phyloP scores from a whole-genome alignment of 768 basidiomycete species.

The Psilocybe tampanensis region DNA sequence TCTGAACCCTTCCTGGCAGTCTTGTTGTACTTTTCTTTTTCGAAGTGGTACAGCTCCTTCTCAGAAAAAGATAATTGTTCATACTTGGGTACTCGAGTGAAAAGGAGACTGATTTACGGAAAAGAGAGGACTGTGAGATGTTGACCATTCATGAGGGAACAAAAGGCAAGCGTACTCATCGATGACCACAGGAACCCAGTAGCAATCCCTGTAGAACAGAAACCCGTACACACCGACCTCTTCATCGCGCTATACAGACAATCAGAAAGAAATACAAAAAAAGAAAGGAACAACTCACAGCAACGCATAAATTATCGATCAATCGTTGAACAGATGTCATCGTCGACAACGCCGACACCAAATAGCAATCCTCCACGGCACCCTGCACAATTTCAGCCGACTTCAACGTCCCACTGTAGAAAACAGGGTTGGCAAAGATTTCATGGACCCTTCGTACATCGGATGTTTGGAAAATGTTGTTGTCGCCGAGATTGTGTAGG shows the following conservation, averaged over 20 bases:
- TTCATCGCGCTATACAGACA: slow-evolving; percentile 42
- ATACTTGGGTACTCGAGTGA: slow-evolving; percentile 51
- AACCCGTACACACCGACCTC: slow-evolving; percentile 60
- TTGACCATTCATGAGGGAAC: background rate
- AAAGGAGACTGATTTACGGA: slow-evolving; percentile 43
- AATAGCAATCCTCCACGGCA: slow-evolving; percentile 54
- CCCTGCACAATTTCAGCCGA: slow-evolving; percentile 53
- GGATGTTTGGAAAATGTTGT: slow-evolving; percentile 19
- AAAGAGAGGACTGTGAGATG: background rate
- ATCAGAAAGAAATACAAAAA: background rate
- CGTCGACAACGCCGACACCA: slow-evolving; percentile 52
- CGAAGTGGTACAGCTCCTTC: slow-evolving; percentile 50
- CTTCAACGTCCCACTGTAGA: slow-evolving; percentile 43
- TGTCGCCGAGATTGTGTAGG: slow-evolving; percentile 31
- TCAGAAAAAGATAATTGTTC: slow-evolving; percentile 45
- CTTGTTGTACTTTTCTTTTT: slow-evolving; percentile 47
- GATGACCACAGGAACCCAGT: slow-evolving; percentile 55
- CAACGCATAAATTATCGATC: slow-evolving; percentile 52
- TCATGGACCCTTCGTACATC: slow-evolving; percentile 48
- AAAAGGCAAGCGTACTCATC: slow-evolving; percentile 47
- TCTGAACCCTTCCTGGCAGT: slow-evolving; percentile 49
- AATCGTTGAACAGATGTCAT: slow-evolving; percentile 45
- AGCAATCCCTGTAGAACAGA: slow-evolving; percentile 54
- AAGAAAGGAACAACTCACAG: slow-evolving; percentile 21
- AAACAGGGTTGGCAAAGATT: slow-evolving; percentile 53